These are phyloP conservation scores for Lenzites betulinus DNA, from an alignment of 768 basidiomycete species.

Conservation along the genomic window DNA sequence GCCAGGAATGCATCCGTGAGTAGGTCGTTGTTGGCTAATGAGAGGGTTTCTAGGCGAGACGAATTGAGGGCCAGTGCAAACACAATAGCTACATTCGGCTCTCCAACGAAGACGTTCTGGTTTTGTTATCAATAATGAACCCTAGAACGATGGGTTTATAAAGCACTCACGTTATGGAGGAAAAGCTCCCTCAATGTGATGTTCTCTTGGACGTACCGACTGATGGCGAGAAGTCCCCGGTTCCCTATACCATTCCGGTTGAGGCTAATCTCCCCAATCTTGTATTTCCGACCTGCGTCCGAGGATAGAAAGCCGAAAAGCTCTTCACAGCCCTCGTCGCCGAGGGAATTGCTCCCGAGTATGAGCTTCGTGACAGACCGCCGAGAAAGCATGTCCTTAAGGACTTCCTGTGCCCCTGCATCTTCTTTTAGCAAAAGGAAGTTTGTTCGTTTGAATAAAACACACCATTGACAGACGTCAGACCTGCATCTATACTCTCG, in stretches of 20 bases:
- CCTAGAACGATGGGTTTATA: too few species aligned
- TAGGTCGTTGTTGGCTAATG: constrained; percentile 49
- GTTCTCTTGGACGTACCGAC: constrained; percentile 52
- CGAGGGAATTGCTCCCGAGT: constrained; percentile 56
- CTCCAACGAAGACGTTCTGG: constrained; percentile 45
- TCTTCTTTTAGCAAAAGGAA: neutral
- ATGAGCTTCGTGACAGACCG: constrained; percentile 52
- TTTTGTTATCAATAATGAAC: too few species aligned
- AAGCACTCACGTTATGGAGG: constrained; percentile 55
- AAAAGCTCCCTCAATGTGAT: constrained; percentile 48
- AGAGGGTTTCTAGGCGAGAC: constrained; percentile 52
- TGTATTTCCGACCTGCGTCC: constrained; percentile 44
- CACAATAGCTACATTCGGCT: constrained; percentile 36
- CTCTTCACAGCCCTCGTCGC: constrained; percentile 55
- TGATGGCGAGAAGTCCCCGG: constrained; percentile 54
- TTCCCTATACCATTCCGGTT: constrained; percentile 60
- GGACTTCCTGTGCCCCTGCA: constrained; percentile 54
- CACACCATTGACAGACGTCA: constrained; percentile 23
- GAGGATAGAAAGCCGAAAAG: constrained; percentile 60
- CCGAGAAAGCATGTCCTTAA: constrained; percentile 47
- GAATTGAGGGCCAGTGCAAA: constrained; percentile 56
- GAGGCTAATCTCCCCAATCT: constrained; percentile 56
- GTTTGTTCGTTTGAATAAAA: neutral
- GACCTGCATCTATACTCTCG: constrained; percentile 25
- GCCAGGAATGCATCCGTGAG: constrained; percentile 55